Percentiles rank a stretch among this genome's conserved stretches.
Conservation (phyloP, 2,329 filamentous ascomycete genomes). For the Fusarium sp. region DNA sequence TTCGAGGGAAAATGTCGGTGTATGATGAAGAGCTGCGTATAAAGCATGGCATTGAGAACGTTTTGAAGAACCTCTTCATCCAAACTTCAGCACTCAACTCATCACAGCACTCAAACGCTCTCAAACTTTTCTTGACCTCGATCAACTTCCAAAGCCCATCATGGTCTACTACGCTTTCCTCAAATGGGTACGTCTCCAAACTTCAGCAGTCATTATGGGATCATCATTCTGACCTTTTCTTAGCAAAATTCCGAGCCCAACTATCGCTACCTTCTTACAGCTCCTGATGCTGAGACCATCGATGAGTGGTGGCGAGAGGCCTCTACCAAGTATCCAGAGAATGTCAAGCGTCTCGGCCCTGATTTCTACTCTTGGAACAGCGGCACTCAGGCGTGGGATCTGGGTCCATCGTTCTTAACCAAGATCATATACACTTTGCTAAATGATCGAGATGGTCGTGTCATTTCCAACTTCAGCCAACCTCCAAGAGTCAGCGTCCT, state of each 20-base stretch:
- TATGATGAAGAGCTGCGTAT: background rate
- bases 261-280: background rate
- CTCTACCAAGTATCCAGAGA: background rate
- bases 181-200: background rate
- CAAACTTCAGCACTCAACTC: background rate
- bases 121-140: no score
- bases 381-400: background rate
- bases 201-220: rapidly evolving
- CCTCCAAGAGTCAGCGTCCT: background rate
- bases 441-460: background rate
- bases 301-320: constrained; percentile 11
- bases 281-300: background rate
- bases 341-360: background rate
- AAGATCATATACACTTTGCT: background rate
- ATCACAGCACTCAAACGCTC: background rate
- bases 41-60: background rate
- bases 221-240: background rate
- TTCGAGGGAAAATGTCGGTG: background rate
- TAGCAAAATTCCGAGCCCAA: background rate
- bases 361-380: background rate
- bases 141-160: background rate
- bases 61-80: rapidly evolving
- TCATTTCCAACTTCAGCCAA: background rate
- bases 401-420: background rate
- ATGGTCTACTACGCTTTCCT: constrained; percentile 12